Evolutionary conservation across 2,329 filamentous ascomycete species (phyloP), one percentile per base, ranked within the genome.

Genomic region (Calonectria pseudoreteaudii): DNA sequence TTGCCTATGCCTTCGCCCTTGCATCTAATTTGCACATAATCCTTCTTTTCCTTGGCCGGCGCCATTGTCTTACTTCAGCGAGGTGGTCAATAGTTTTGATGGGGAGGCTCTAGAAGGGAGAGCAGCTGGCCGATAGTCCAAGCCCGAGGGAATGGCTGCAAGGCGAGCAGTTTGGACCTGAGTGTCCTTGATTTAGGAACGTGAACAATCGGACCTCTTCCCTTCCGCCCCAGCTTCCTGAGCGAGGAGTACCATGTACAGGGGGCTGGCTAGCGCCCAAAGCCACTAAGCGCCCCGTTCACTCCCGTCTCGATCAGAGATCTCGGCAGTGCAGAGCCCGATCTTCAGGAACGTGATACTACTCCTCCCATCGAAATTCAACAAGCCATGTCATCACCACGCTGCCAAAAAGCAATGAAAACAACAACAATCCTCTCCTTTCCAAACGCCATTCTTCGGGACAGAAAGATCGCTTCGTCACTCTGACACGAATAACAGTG

Each of bases 321-420:
- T 80, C 78, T 74, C 18, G 58, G 49, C 64, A 60, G 74, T 71
- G 20, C 31, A 74, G 70, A 64, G 31, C 70, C 72, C 82, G 83
- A 85, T 85, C 83, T 74, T 73, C 71, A 78, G 74, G 75, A 70
- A 76, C 74, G 58, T 77, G 73, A 83, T 83, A 77, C 81, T 80
- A 78, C 77, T 77, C 75, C 78, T 78, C 70, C 76, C 76, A 84
- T 85, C 83, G 83, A 76, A 69, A 68, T 62, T 73, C 50, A 66
- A 14, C 53, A 74, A 77, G 75, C 75, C 75, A 82, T 80, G 76
- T 70, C 78, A 79, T 80, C 78, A 77, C 74, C 74, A 74, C 44
- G 50, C 50, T 53, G 72, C 69, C 41, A 58, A 68, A 72, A 64
- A 65, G 23, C 71, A 70, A 74, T 71, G 36, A 71, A 60, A 47